Conservation (phyloP, 768 basidiomycete genomes). For the Boletus reticulatus region DNA sequence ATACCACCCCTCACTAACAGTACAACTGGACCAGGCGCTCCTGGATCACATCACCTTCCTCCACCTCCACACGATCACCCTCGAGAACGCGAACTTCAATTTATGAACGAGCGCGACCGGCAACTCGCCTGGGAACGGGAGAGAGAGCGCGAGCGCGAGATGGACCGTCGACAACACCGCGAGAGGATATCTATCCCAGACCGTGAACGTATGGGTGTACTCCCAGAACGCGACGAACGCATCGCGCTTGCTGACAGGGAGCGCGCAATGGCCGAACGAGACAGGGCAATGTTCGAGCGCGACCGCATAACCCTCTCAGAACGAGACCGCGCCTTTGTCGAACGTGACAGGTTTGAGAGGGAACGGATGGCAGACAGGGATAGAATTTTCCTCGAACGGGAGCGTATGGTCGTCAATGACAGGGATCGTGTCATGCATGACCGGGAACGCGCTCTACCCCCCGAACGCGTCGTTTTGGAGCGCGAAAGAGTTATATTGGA, state of each 20-base stretch:
- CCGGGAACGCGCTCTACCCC: constrained; percentile 19
- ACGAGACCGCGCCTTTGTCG: constrained; percentile 20
- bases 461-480: constrained; percentile 18
- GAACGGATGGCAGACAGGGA: constrained; percentile 25
- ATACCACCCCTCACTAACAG: constrained; percentile 5
- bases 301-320: constrained; percentile 19
- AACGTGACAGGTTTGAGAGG: constrained; percentile 23
- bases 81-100: constrained; percentile 24
- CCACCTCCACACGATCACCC: constrained; percentile 21
- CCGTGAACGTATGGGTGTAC: constrained; percentile 20
- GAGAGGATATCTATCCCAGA: constrained; percentile 22
- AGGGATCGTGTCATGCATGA: constrained; percentile 25
- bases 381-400: constrained; percentile 20
- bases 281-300: constrained; percentile 23
- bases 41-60: constrained; percentile 17
- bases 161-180: constrained; percentile 28
- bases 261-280: constrained; percentile 21
- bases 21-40: constrained; percentile 19
- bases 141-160: constrained; percentile 24
- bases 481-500: constrained; percentile 23
- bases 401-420: constrained; percentile 23
- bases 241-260: constrained; percentile 19
- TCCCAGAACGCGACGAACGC: constrained; percentile 25
- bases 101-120: constrained; percentile 23
- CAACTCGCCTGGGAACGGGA: constrained; percentile 30